Evolutionary conservation across 192 early-diverging fungal species (phyloP).

Genomic region (Backusella liffmaniae): DNA sequence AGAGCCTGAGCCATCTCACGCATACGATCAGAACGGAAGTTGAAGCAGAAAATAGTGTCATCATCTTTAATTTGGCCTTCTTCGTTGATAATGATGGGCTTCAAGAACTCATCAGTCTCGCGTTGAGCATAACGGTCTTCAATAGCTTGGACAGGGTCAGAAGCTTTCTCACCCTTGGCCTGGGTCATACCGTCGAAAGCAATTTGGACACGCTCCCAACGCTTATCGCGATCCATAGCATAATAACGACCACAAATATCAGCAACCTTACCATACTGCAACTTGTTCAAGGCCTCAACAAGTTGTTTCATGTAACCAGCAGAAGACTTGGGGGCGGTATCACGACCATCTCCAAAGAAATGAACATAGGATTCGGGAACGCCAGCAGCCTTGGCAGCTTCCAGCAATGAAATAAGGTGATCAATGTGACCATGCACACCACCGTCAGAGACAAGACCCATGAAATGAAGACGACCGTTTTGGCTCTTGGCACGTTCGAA

Average conservation of each 20-base stretch:
- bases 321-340: conserved; percentile 91
- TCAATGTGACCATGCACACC: conserved; percentile 97
- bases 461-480: conserved; percentile 88
- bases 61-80: conserved; percentile 76
- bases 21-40: conserved; percentile 99
- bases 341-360: conserved; percentile 97
- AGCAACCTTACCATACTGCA: conserved; percentile 84
- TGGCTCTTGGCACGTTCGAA: conserved; percentile 84
- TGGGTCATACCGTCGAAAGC: conserved; percentile 89
- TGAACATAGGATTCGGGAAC: conserved; percentile 89
- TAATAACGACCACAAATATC: conserved; percentile 98
- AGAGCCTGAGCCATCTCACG: conserved; percentile 86
- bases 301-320: conserved; percentile 79
- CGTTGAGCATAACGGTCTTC: conserved; percentile 83
- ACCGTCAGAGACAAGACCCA: conserved; percentile 96
- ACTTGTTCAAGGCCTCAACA: conserved; percentile 54
- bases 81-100: conserved; percentile 89
- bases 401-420: conserved; percentile 82
- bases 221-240: conserved; percentile 99
- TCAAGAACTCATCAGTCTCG: conserved; percentile 99
- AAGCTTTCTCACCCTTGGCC: conserved; percentile 71
- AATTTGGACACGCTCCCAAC: conserved; percentile 97
- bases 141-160: conserved; percentile 67
- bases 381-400: conserved; percentile 81
- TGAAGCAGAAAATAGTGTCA: conserved; percentile 96